Conservation (phyloP, 495 filamentous ascomycete genomes). For the Hyaloscypha finlandica region DNA sequence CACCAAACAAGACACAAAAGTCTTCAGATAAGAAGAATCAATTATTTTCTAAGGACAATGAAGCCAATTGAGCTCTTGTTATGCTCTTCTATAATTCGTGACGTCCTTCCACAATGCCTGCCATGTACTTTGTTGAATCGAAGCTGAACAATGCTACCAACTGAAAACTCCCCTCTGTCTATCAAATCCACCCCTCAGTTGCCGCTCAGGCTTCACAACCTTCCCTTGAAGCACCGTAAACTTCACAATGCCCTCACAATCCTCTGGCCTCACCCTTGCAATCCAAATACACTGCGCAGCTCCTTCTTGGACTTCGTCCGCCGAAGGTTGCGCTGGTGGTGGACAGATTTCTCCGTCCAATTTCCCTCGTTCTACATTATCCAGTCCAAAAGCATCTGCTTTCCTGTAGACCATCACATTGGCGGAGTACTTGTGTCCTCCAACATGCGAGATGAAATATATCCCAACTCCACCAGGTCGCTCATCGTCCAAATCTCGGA, state of each 20-base stretch:
- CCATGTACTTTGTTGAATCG: neutral
- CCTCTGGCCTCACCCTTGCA: slow-evolving; percentile 82
- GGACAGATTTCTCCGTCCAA: slow-evolving; percentile 32
- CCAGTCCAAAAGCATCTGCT: slow-evolving; percentile 59
- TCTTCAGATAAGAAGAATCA: neutral
- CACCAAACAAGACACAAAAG: neutral
- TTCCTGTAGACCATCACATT: slow-evolving; percentile 90
- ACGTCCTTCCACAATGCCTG: neutral
- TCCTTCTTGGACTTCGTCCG: slow-evolving; percentile 49
- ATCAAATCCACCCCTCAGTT: slow-evolving; percentile 91
- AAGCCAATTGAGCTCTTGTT: neutral
- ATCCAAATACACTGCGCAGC: slow-evolving; percentile 94
- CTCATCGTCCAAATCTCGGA: slow-evolving; percentile 84
- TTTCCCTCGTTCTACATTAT: slow-evolving; percentile 42
- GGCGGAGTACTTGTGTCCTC: slow-evolving; percentile 90
- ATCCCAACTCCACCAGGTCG: slow-evolving; percentile 88
- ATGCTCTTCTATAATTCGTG: neutral
- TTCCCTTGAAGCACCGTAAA: slow-evolving; percentile 93
- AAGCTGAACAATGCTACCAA: slow-evolving; percentile 57
- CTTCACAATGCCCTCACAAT: slow-evolving; percentile 90
- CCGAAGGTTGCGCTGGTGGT: slow-evolving; percentile 22
- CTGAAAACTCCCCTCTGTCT: slow-evolving; percentile 75
- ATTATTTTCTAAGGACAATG: neutral
- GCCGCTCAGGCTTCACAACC: slow-evolving; percentile 81
- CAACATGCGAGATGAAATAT: slow-evolving; percentile 94